phyloP scores from a whole-genome alignment of 148 eudicot genomes.

The Pharnaceum exiguum region DNA sequence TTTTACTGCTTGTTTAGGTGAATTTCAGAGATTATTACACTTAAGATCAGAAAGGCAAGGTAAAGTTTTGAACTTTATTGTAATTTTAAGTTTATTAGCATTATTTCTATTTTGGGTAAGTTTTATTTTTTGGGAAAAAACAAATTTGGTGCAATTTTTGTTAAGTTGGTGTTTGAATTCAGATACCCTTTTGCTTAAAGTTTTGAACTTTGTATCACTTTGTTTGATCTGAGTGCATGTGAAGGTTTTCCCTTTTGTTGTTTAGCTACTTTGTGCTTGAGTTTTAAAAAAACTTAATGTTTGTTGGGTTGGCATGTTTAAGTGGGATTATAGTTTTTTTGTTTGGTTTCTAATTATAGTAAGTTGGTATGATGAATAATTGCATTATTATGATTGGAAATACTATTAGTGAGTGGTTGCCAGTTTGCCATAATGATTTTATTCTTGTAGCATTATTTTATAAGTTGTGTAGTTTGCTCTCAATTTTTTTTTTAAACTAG shows the following conservation, averaged over 20 bases:
- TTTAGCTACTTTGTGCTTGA: conserved; percentile 2
- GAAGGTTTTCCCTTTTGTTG: background rate
- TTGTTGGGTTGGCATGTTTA: conserved; percentile 1
- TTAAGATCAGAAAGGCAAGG: too few relatives aligned
- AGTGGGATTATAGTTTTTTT: background rate
- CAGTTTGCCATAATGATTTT: background rate
- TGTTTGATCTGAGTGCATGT: conserved; percentile 13
- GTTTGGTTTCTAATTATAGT: background rate
- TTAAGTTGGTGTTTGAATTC: background rate
- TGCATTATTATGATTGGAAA: background rate
- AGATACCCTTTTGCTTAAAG: background rate
- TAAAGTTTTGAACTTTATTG: too few relatives aligned
- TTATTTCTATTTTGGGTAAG: background rate
- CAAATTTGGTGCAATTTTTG: background rate
- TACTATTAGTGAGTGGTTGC: background rate
- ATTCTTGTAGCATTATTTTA: background rate
- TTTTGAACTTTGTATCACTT: background rate
- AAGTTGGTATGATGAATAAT: background rate
- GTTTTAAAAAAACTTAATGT: background rate
- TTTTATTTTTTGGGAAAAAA: background rate
- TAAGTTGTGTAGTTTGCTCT: too few relatives aligned
- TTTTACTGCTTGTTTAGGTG: too few relatives aligned
- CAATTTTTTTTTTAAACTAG: too few relatives aligned
- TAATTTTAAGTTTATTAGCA: too few relatives aligned
- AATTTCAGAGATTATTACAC: too few relatives aligned